Evolutionary conservation across 176 grass and related monocot genomes (phyloP).

Genomic region (Cenchrus americanus): DNA sequence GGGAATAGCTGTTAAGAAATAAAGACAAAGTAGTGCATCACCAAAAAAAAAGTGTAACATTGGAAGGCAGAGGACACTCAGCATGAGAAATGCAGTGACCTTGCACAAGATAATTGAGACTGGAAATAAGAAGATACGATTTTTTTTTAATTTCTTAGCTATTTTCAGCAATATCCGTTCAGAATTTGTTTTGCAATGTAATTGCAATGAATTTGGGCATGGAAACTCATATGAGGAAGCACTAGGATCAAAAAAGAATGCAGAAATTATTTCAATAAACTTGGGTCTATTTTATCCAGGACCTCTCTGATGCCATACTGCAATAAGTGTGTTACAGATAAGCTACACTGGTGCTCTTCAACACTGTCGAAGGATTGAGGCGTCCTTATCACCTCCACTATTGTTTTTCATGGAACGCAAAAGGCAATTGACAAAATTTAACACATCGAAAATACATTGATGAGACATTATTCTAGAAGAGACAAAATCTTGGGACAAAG

Average conservation of each 20-base stretch:
- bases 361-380: neutral
- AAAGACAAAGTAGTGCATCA: no score
- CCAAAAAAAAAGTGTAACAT: no score
- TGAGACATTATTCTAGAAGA: neutral
- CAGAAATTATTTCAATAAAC: neutral
- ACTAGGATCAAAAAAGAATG: neutral
- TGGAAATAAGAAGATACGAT: no score
- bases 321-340: neutral
- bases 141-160: no score
- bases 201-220: neutral
- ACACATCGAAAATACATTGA: neutral
- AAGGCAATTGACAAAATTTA: neutral
- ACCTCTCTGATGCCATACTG: neutral
- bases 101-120: no score
- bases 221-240: neutral
- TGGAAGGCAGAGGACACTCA: no score
- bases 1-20: no score
- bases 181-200: neutral
- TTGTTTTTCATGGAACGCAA: neutral
- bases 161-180: no score
- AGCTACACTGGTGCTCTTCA: neutral
- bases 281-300: neutral
- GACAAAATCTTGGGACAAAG: neutral
- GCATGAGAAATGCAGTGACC: no score
- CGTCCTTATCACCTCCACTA: neutral